These are phyloP conservation scores for Pachysolen tannophilus DNA, from an alignment of 805 yeast species.

Conservation along the genomic window DNA sequence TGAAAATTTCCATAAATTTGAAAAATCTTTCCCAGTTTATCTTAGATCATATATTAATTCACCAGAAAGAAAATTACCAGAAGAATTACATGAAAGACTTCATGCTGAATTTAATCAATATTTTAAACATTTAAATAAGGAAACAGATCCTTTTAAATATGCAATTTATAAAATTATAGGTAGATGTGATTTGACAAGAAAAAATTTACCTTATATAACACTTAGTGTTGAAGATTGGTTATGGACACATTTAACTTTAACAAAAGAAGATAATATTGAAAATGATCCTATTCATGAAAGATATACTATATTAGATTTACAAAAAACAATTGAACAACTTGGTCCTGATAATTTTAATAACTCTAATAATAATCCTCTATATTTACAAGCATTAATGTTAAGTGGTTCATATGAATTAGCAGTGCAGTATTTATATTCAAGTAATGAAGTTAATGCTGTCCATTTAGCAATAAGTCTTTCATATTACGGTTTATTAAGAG, in stretches of 20 bases:
- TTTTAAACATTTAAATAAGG: conserved; percentile 54
- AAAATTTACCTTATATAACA: conserved; percentile 58
- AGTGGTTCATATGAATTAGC: conserved; percentile 81
- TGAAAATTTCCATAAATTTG: conserved; percentile 74
- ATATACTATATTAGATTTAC: conserved; percentile 69
- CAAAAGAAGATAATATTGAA: conserved; percentile 43
- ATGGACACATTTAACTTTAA: conserved; percentile 83
- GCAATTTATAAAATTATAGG: conserved; percentile 90
- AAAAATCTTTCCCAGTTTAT: conserved; percentile 75
- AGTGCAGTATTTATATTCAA: conserved; percentile 49
- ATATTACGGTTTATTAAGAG: conserved; percentile 61
- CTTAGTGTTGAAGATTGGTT: conserved; percentile 91
- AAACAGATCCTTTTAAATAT: conserved; percentile 82
- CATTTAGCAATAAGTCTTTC: conserved; percentile 81
- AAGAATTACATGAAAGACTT: conserved; percentile 60
- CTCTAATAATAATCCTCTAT: conserved; percentile 59
- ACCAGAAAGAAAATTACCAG: conserved; percentile 46
- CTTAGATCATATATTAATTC: conserved; percentile 61
- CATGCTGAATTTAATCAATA: conserved; percentile 79
- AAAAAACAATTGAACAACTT: conserved; percentile 56
- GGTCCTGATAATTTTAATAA: conserved; percentile 68
- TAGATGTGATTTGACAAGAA: conserved; percentile 70
- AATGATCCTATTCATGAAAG: conserved; percentile 56
- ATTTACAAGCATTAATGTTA: conserved; percentile 64
- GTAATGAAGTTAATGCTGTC: conserved; percentile 78